Conservation (phyloP, 2,329 filamentous ascomycete genomes). For the Coccinonectria pachysandricola region DNA sequence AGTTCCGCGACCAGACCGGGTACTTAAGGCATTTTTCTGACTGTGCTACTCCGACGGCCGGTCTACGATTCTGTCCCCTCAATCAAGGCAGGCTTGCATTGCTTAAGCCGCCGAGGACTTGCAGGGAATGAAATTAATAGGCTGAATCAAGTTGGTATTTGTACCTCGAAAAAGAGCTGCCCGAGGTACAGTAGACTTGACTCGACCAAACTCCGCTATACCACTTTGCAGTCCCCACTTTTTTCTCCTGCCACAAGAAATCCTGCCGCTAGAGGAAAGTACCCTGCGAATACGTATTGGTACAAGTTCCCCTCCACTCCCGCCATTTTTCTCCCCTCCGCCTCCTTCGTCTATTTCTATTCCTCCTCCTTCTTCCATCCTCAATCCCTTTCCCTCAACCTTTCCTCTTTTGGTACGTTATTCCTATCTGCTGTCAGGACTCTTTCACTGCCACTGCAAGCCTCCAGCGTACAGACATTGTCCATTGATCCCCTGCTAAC, state of each 20-base stretch:
- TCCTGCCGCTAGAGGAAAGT: too few species aligned
- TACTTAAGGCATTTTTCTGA: too few species aligned
- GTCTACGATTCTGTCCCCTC: slow-evolving; percentile 10
- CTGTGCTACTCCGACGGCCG: slow-evolving; percentile 17
- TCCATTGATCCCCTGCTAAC: slow-evolving; percentile 1
- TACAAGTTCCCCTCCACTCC: slow-evolving; percentile 17
- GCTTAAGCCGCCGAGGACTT: too few species aligned
- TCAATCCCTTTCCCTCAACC: slow-evolving; percentile 10
- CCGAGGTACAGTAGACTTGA: too few species aligned
- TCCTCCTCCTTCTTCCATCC: slow-evolving; percentile 15
- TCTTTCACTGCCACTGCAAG: too few species aligned
- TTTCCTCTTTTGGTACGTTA: slow-evolving; percentile 10
- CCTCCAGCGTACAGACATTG: background rate
- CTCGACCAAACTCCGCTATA: too few species aligned
- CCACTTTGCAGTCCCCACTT: slow-evolving; percentile 16
- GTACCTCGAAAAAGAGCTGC: too few species aligned
- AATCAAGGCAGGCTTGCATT: too few species aligned
- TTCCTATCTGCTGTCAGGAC: too few species aligned
- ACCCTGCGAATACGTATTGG: slow-evolving; percentile 23
- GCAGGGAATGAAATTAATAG: too few species aligned
- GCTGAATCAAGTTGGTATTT: too few species aligned
- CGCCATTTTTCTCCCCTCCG: slow-evolving; percentile 19
- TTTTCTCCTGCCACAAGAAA: slow-evolving; percentile 12
- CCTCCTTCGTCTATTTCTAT: slow-evolving; percentile 20
- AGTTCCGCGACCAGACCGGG: too few species aligned